Evolutionary conservation across 2,329 filamentous ascomycete species (phyloP).

Genomic region (Pseudonectria foliicola): DNA sequence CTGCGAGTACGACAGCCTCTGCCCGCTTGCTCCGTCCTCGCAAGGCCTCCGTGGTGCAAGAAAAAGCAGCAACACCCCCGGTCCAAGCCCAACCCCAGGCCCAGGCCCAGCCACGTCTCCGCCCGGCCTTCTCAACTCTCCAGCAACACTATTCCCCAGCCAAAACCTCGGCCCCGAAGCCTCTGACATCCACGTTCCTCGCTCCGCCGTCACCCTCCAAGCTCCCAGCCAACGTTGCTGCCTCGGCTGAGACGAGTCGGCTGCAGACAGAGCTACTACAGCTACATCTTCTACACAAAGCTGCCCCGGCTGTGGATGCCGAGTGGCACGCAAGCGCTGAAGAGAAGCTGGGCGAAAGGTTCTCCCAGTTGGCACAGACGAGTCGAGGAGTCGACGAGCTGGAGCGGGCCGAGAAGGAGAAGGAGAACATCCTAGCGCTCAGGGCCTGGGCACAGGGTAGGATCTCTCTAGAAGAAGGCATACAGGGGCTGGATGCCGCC

Average conservation of each 20-base stretch:
- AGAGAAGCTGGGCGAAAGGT: constrained; percentile 38
- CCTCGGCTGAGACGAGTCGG: constrained; percentile 49
- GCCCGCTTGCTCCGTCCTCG: constrained; percentile 9
- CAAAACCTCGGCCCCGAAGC: constrained; percentile 54
- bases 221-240: constrained; percentile 51
- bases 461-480: constrained; percentile 42
- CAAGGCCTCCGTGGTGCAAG: constrained; percentile 14
- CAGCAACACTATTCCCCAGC: constrained; percentile 63
- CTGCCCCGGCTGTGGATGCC: constrained; percentile 34
- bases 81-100: constrained; percentile 9
- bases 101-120: constrained; percentile 29
- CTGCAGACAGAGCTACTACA: constrained; percentile 60
- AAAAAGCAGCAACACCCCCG: constrained; percentile 3
- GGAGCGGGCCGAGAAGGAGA: constrained; percentile 40
- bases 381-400: constrained; percentile 26
- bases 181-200: constrained; percentile 49
- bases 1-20: constrained; percentile 10
- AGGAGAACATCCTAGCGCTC: constrained; percentile 45
- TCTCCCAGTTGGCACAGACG: constrained; percentile 31
- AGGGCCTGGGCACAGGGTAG: constrained; percentile 39
- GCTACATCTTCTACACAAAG: constrained; percentile 56
- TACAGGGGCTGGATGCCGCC: constrained; percentile 51
- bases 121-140: constrained; percentile 53
- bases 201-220: constrained; percentile 56
- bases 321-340: constrained; percentile 53